Base-by-base conservation (phyloP, 768 basidiomycete species). In the Pisolithus sp. region DNA sequence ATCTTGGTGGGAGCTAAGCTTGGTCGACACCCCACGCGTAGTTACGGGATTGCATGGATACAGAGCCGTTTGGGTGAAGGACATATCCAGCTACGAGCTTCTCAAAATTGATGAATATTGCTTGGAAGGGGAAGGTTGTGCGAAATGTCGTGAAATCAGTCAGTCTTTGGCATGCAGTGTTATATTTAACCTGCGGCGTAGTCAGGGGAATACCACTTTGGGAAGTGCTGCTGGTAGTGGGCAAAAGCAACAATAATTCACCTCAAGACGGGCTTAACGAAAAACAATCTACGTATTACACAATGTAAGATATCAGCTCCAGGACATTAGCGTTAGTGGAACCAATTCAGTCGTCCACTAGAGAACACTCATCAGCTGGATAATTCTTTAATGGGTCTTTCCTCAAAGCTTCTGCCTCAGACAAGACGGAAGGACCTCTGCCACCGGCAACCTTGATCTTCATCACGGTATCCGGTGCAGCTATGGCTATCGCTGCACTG, bases 331-430 rank as follows among this genome's bases (percentile, higher is more conserved):
- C 39, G 37, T 30, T n/a, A 10, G 48, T 31, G 30, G 46, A 21
- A 42, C 54, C 39, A 17, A 23, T 54, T 69, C 53, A 68, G 17
- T 57, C 57, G 41, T 62, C 66, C 40, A 55, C 53, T 28, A 58
- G 30, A 12, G 45, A 48, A 48, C 52, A 57, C 34, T 64, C 66
- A 7, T 54, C 62, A 9, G 30, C 39, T n/a, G 62, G 59, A 65
- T 90, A 89, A 61, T 91, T 90, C 73, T 87, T 89, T 63, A 91
- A 68, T 2, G 89, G 89, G 62, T 89, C 85, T 58, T 80, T 86
- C 53, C 88, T 74, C 52, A 91, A 63, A 2, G 86, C 87, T 62
- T 91, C 89, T 30, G 86, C 86, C 65, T 89, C 87, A 2, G 83
- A 80, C 28, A 75, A 68, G 37, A 76, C 66, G 21, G 64, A 58